Evolutionary conservation across 192 early-diverging fungal genomes (phyloP).

Genomic region (Lobosporangium transversale): DNA sequence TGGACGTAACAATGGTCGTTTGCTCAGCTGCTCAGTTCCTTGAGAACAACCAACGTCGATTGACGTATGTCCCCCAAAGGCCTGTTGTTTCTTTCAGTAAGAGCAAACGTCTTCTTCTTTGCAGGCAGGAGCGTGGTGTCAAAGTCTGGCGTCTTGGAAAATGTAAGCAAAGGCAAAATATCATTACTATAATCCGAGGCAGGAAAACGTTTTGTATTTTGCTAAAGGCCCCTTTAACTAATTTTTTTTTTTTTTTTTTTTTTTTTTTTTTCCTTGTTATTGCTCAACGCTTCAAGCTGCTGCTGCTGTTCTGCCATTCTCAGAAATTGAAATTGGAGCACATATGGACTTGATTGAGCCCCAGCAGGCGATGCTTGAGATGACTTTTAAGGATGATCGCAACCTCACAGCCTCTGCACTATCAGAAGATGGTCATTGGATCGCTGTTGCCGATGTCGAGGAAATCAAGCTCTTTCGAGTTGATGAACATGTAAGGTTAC

Average conservation of each 20-base stretch:
- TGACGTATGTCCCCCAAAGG: conserved; percentile 73
- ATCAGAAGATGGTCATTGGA: conserved; percentile 83
- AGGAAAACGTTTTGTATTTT: background rate
- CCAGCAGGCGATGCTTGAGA: conserved; percentile 75
- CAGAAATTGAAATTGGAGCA: conserved; percentile 51
- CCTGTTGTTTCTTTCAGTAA: conserved; percentile 66
- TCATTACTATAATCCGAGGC: background rate
- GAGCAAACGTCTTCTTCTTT: conserved; percentile 69
- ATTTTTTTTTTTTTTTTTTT: background rate
- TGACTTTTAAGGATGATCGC: conserved; percentile 78
- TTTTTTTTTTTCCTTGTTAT: too few relatives aligned
- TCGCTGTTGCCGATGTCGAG: conserved; percentile 84
- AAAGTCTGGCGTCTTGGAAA: conserved; percentile 89
- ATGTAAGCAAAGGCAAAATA: conserved; percentile 31
- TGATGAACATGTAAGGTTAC: conserved; percentile 55
- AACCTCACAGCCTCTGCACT: conserved; percentile 79
- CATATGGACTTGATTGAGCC: conserved; percentile 65
- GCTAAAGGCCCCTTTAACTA: background rate
- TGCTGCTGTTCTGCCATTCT: conserved; percentile 36
- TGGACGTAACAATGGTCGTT: conserved; percentile 77
- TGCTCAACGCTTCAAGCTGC: too few relatives aligned
- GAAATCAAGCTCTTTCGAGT: conserved; percentile 73
- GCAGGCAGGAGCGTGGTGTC: conserved; percentile 71
- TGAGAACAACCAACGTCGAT: conserved; percentile 65
- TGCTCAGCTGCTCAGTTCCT: conserved; percentile 69